Conservation (phyloP, 2,329 filamentous ascomycete species). For the Whalleya microplaca region DNA sequence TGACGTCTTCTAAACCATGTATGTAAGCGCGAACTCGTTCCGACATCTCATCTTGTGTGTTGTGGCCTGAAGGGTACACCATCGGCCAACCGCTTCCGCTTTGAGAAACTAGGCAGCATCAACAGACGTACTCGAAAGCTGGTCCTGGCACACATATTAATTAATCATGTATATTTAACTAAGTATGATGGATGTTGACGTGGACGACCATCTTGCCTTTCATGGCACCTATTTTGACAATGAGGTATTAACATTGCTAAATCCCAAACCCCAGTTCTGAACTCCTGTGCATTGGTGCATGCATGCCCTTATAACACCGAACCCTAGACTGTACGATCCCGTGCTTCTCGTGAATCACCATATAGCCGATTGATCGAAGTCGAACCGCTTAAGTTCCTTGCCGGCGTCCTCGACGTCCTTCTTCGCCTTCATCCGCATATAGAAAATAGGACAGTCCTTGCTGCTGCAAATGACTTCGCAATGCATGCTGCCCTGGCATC, state of each 20-base stretch:
- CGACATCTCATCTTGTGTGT: no score
- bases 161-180: no score
- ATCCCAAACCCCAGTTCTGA: not conserved
- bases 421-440: conserved; percentile 99
- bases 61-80: no score
- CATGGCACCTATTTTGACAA: not conserved
- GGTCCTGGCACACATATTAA: no score
- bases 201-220: not conserved
- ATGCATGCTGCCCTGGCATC: conserved; percentile 97
- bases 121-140: no score
- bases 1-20: no score
- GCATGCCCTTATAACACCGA: conserved; percentile 21
- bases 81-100: no score
- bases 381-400: conserved; percentile 87
- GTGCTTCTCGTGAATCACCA: conserved; percentile 45
- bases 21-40: no score
- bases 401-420: conserved; percentile 97
- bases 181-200: not conserved
- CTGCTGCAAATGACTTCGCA: conserved; percentile 97
- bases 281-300: conserved; percentile 26
- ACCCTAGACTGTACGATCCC: conserved; percentile 5
- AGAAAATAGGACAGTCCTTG: conserved; percentile 98
- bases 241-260: not conserved
- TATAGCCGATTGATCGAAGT: conserved; percentile 75
- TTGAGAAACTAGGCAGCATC: no score